Conservation (phyloP, 2,329 filamentous ascomycete species). For the Plenodomus lindquistii region DNA sequence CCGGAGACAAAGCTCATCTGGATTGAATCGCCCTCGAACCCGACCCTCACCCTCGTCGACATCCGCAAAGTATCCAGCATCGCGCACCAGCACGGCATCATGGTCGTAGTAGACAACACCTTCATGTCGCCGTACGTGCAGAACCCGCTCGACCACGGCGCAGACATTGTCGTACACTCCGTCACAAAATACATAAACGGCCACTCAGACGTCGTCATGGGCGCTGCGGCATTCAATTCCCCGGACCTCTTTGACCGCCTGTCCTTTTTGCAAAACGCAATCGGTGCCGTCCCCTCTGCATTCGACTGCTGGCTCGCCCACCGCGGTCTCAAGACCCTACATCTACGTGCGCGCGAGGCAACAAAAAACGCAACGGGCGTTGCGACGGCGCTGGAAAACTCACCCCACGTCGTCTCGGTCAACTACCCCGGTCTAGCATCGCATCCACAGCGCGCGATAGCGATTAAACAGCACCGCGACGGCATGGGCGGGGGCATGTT, state of each 20-base stretch:
- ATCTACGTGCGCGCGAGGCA: conserved; percentile 86
- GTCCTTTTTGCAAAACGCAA: conserved; percentile 93
- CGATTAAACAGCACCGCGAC: conserved; percentile 87
- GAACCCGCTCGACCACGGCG: conserved; percentile 92
- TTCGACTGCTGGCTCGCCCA: conserved; percentile 99
- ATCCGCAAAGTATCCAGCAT: conserved; percentile 81
- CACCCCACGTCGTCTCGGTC: conserved; percentile 81
- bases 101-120: conserved; percentile 99
- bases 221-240: conserved; percentile 92
- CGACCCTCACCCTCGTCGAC: conserved; percentile 89
- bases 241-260: conserved; percentile 76
- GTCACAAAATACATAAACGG: conserved; percentile 99
- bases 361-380: conserved; percentile 79
- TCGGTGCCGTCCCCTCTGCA: conserved; percentile 88
- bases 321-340: conserved; percentile 93
- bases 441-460: conserved; percentile 83
- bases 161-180: conserved; percentile 94
- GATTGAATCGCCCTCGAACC: conserved; percentile 96
- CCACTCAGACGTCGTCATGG: conserved; percentile 96
- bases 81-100: conserved; percentile 84
- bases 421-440: conserved; percentile 93
- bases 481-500: conserved; percentile 98
- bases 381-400: conserved; percentile 75
- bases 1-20: conserved; percentile 91
- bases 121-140: conserved; percentile 97